Evolutionary conservation across 495 filamentous ascomycete genomes (phyloP), one percentile per base, ranked within the genome.

Genomic region (Xylaria palmicola): DNA sequence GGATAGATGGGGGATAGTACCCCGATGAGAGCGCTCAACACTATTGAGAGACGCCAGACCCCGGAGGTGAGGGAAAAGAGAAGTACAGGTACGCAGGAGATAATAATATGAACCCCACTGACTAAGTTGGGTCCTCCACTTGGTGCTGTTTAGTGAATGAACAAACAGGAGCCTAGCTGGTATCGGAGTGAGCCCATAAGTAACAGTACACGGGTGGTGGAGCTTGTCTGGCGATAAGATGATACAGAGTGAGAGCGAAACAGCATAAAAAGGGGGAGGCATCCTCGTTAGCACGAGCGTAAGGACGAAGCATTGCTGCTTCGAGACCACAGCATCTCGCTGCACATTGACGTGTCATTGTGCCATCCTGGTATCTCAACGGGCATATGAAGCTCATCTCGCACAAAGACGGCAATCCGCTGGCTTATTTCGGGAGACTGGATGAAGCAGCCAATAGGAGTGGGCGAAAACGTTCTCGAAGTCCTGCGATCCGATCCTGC

Each of bases 71-170:
- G n/a, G n/a, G n/a, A n/a, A n/a, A n/a, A n/a, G n/a, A n/a, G n/a
- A n/a, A n/a, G n/a, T n/a, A n/a, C n/a, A n/a, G n/a, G n/a, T n/a
- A n/a, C n/a, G n/a, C n/a, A n/a, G n/a, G 26, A 29, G 20, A 27
- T 32, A 27, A 19, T n/a, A 48, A 24, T n/a, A 27, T 24, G 22
- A 53, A n/a, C 49, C 40, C 58, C 58, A 54, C 58, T 3, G 19
- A 54, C 49, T 61, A 61, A 30, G 37, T 19, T 36, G 22, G 30
- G 1, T 24, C 56, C 59, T 54, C 59, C 59, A 55, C 50, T 54
- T 55, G 50, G 50, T n/a, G 6, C 12, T 36, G 26, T 55, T 40
- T 48, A 22, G 8, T 19, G 50, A 49, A 40, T 29, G n/a, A 53
- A 37, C 34, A 43, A 60, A 37, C 45, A 37, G 47, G 17, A 32